phyloP scores from a whole-genome alignment of 2,329 filamentous ascomycete species.

The Fusarium compactum region DNA sequence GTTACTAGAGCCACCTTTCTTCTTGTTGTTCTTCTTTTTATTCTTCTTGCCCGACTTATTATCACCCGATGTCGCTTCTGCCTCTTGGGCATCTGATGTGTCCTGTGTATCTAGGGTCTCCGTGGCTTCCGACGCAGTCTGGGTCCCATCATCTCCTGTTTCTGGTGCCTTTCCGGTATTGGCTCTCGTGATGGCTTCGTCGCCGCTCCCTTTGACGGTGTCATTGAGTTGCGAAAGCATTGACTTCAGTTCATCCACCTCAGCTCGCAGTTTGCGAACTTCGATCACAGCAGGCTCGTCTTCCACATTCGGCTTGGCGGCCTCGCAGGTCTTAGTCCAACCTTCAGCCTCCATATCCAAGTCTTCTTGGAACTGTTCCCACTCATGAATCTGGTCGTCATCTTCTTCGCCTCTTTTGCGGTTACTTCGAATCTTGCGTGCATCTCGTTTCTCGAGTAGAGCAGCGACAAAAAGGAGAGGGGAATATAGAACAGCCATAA shows the following conservation, averaged over 20 bases:
- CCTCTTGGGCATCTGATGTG: conserved; percentile 27
- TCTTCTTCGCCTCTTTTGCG: conserved; percentile 85
- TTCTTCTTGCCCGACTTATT: conserved; percentile 42
- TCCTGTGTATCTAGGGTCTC: conserved; percentile 30
- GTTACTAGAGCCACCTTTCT: conserved; percentile 33
- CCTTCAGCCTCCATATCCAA: conserved; percentile 85
- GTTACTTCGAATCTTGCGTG: conserved; percentile 77
- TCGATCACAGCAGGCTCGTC: conserved; percentile 82
- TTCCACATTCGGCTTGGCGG: conserved; percentile 84
- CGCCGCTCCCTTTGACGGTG: conserved; percentile 36
- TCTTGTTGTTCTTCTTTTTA: conserved; percentile 48
- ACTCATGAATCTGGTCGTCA: conserved; percentile 89
- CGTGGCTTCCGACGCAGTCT: conserved; percentile 25
- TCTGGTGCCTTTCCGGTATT: conserved; percentile 21
- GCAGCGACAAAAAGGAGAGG: conserved; percentile 86
- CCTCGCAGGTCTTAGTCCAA: conserved; percentile 84
- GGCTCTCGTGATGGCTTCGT: conserved; percentile 1
- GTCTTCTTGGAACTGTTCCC: conserved; percentile 83
- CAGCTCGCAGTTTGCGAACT: conserved; percentile 67
- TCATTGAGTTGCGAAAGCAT: conserved; percentile 55
- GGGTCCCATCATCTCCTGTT: conserved; percentile 12
- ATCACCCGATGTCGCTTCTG: conserved; percentile 27
- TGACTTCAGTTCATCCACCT: conserved; percentile 68
- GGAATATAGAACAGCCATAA: conserved; percentile 89
- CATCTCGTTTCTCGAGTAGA: conserved; percentile 74